Evolutionary conservation across 345 rosid species (phyloP).

Genomic region (Geranium brycei): DNA sequence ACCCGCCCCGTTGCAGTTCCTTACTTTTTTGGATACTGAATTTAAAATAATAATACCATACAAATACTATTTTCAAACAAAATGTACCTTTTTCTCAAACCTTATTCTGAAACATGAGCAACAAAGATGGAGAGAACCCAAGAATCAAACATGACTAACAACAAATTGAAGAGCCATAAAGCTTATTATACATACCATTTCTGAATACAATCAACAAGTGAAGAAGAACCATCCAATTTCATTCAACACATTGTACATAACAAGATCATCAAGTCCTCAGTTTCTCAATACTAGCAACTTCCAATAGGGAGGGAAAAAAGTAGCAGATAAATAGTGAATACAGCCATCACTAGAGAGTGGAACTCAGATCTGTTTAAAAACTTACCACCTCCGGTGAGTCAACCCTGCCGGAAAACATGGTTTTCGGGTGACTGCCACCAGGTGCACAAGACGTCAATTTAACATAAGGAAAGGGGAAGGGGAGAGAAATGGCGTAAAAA

Average conservation of each 20-base stretch:
- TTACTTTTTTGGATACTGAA: too few species aligned
- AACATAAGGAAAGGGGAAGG: constrained; percentile 7
- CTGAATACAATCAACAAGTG: neutral
- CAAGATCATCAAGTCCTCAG: neutral
- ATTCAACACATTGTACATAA: neutral
- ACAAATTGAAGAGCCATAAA: neutral
- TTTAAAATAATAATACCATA: too few species aligned
- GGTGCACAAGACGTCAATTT: constrained; percentile 43
- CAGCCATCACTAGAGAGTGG: neutral
- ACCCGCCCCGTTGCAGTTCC: too few species aligned
- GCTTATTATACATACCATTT: too few species aligned
- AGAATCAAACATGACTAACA: too few species aligned
- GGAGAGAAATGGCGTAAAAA: constrained; percentile 11
- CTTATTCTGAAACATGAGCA: too few species aligned
- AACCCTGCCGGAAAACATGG: constrained; percentile 21
- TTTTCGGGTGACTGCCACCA: constrained; percentile 40
- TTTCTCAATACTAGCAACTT: neutral
- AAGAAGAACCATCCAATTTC: neutral
- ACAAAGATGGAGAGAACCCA: too few species aligned
- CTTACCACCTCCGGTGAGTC: constrained; percentile 79
- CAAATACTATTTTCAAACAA: too few species aligned
- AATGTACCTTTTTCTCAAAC: too few species aligned
- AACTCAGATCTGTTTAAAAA: constrained; percentile 15
- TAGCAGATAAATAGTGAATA: too few species aligned
- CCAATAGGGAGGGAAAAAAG: neutral